Conservation (phyloP, 2,329 filamentous ascomycete species). For the Sarocladiaceae sp. region DNA sequence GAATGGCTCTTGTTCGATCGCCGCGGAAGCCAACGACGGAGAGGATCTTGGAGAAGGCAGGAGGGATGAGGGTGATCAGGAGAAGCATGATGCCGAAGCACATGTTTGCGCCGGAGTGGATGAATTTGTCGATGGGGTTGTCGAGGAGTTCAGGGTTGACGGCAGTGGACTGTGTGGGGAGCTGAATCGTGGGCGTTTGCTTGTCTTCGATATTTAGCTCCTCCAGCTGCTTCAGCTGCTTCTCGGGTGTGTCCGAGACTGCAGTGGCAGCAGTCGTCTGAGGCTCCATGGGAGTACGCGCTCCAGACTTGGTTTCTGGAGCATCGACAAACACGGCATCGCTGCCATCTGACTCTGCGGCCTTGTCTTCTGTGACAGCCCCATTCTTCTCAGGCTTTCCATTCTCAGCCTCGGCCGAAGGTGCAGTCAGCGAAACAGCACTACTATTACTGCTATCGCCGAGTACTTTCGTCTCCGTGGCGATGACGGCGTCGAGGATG, state of each 20-base stretch:
- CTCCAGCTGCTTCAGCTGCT: neutral
- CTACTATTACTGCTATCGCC: conserved; percentile 11
- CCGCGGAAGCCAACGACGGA: conserved; percentile 89
- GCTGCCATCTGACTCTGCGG: conserved; percentile 26
- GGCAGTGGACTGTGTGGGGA: conserved; percentile 34
- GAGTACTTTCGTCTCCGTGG: conserved; percentile 59
- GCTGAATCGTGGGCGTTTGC: conserved; percentile 15
- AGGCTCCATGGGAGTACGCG: neutral
- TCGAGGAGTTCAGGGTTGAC: conserved; percentile 62
- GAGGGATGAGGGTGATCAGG: conserved; percentile 88
- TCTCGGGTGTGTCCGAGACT: neutral
- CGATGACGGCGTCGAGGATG: conserved; percentile 73
- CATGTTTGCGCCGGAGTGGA: conserved; percentile 83
- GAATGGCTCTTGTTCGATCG: conserved; percentile 75
- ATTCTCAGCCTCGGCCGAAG: conserved; percentile 8
- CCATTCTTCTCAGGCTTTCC: conserved; percentile 5
- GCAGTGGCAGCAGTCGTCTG: neutral
- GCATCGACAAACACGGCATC: conserved; percentile 5
- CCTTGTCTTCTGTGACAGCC: conserved; percentile 24
- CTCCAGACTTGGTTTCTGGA: conserved; percentile 1
- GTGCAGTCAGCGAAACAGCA: neutral
- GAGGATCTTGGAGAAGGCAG: conserved; percentile 80
- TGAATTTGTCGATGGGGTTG: conserved; percentile 78
- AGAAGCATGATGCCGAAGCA: conserved; percentile 85
- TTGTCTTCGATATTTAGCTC: conserved; percentile 15